These are phyloP conservation scores for Elsinoe australis DNA, from an alignment of 2,329 filamentous ascomycete genomes.

Conservation along the genomic window DNA sequence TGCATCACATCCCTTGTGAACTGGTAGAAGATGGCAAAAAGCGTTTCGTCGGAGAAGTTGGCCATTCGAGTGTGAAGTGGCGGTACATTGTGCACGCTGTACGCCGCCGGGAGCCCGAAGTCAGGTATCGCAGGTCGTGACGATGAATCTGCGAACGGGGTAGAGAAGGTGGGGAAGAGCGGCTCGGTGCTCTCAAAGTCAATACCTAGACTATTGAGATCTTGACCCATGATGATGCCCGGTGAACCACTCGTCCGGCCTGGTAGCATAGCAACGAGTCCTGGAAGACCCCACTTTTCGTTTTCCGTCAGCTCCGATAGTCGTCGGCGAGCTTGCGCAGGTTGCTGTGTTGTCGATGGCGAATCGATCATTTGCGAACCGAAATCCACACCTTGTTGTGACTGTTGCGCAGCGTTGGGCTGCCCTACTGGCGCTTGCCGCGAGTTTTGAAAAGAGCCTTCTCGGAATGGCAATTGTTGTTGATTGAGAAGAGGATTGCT, in stretches of 20 bases:
- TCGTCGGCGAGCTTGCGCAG: slow-evolving; percentile 16
- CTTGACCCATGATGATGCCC: slow-evolving; percentile 54
- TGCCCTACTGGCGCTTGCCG: slow-evolving; percentile 15
- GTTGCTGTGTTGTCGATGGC: slow-evolving; percentile 16
- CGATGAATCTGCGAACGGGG: slow-evolving; percentile 53
- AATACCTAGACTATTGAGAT: slow-evolving; percentile 55
- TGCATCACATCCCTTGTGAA: slow-evolving; percentile 58
- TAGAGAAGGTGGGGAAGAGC: slow-evolving; percentile 56
- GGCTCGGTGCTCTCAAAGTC: slow-evolving; percentile 50
- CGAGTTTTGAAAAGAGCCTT: background rate
- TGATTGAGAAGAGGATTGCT: slow-evolving; percentile 16
- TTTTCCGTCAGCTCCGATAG: slow-evolving; percentile 50
- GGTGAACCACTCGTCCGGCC: slow-evolving; percentile 34
- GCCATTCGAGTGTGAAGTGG: slow-evolving; percentile 40
- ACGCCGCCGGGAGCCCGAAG: slow-evolving; percentile 55
- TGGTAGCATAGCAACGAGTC: slow-evolving; percentile 49
- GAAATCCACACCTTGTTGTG: slow-evolving; percentile 18
- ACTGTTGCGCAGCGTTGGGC: slow-evolving; percentile 17
- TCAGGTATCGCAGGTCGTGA: slow-evolving; percentile 55
- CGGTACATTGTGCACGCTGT: slow-evolving; percentile 59
- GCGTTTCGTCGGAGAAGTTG: slow-evolving; percentile 46
- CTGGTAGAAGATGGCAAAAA: slow-evolving; percentile 64
- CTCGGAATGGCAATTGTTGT: slow-evolving; percentile 18
- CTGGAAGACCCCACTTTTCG: slow-evolving; percentile 54
- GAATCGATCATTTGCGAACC: slow-evolving; percentile 17